Evolutionary conservation across 495 filamentous ascomycete genomes (phyloP).

Genomic region (Staphylotrichum longicolle): DNA sequence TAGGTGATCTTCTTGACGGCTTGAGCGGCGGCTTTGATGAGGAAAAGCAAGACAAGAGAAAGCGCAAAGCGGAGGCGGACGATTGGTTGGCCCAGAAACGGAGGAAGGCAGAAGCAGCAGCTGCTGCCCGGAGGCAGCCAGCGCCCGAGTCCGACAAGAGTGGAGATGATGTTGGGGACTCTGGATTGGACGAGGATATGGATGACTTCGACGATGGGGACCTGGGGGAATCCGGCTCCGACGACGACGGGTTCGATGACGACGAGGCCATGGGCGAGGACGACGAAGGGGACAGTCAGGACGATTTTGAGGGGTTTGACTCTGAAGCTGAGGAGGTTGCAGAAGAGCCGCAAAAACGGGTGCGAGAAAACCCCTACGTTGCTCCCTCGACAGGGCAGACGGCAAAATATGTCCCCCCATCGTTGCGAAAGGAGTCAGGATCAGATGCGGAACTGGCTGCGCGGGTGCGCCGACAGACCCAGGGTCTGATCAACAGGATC

Average conservation of each 20-base stretch:
- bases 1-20: slow-evolving; percentile 76
- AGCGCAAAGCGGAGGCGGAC: slow-evolving; percentile 62
- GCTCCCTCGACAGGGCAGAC: slow-evolving; percentile 42
- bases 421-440: slow-evolving; percentile 61
- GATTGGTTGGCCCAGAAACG: slow-evolving; percentile 51
- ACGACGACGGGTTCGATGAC: slow-evolving; percentile 26
- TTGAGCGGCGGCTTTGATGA: slow-evolving; percentile 53
- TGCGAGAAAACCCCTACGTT: slow-evolving; percentile 54
- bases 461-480: slow-evolving; percentile 72
- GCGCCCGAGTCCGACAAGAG: slow-evolving; percentile 26
- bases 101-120: slow-evolving; percentile 41
- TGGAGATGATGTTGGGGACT: slow-evolving; percentile 34
- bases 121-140: slow-evolving; percentile 18
- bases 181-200: slow-evolving; percentile 16
- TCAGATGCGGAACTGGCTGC: slow-evolving; percentile 66
- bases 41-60: slow-evolving; percentile 60
- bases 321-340: slow-evolving; percentile 23
- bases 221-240: slow-evolving; percentile 6
- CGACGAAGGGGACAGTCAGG: slow-evolving; percentile 12
- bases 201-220: slow-evolving; percentile 24
- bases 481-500: slow-evolving; percentile 87
- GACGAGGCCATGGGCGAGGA: slow-evolving; percentile 21
- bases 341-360: slow-evolving; percentile 29
- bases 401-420: slow-evolving; percentile 83
- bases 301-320: slow-evolving; percentile 38